phyloP scores from a whole-genome alignment of 2,329 filamentous ascomycete species.

The Alternaria angustiovoidea region DNA sequence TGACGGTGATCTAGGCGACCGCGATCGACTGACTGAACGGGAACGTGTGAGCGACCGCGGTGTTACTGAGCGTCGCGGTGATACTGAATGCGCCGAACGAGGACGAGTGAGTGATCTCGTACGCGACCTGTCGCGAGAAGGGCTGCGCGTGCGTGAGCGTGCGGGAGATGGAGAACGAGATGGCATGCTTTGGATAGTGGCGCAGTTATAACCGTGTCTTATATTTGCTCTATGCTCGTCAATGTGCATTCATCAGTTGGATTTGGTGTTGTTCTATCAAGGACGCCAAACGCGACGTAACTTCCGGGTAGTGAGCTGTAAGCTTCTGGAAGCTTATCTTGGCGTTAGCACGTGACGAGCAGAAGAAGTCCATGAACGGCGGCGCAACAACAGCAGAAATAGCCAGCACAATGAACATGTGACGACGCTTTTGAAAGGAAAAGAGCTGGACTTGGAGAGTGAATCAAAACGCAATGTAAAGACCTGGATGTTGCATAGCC shows the following conservation, averaged over 20 bases:
- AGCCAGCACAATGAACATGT: background rate
- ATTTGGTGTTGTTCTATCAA: background rate
- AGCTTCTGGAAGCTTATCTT: constrained; percentile 11
- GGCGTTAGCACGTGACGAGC: constrained; percentile 24
- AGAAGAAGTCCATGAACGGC: constrained; percentile 12
- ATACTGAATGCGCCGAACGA: constrained; percentile 35
- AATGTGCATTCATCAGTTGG: background rate
- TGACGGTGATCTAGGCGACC: constrained; percentile 31
- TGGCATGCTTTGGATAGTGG: constrained; percentile 18
- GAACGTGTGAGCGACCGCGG: constrained; percentile 50
- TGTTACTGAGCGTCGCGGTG: constrained; percentile 49
- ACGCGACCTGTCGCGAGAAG: constrained; percentile 53
- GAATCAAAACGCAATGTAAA: background rate
- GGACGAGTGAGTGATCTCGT: constrained; percentile 39
- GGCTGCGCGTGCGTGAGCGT: constrained; percentile 46
- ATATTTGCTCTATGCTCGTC: background rate
- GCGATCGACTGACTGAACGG: constrained; percentile 46
- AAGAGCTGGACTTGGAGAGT: background rate
- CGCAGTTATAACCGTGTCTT: background rate
- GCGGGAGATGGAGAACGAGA: constrained; percentile 39
- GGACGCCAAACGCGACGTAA: constrained; percentile 24
- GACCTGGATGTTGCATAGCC: background rate
- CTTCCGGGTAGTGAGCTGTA: constrained; percentile 17
- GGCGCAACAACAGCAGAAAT: background rate
- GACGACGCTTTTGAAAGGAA: background rate